Conservation (phyloP, 768 basidiomycete species). For the Tulasnella sp. region DNA sequence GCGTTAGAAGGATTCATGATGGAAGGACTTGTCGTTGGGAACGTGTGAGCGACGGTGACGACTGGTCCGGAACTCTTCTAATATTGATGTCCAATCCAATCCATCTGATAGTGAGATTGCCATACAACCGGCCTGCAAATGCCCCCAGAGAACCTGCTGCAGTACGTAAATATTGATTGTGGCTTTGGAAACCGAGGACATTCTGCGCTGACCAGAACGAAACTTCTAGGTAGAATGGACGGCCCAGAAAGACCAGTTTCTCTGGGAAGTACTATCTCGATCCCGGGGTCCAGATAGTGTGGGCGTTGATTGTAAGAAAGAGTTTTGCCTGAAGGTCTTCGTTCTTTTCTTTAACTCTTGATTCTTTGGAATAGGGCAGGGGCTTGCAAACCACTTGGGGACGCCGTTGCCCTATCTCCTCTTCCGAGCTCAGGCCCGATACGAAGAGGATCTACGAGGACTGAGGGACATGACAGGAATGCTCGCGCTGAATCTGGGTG, state of each 20-base stretch:
- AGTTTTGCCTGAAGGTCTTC: neutral
- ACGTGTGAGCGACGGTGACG: no score
- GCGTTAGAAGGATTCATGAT: no score
- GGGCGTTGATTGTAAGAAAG: conserved; percentile 63
- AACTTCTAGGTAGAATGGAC: conserved; percentile 73
- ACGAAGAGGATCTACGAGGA: conserved; percentile 70
- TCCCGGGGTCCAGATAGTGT: conserved; percentile 61
- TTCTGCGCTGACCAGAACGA: no score
- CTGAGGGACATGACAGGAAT: neutral
- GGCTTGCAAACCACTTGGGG: conserved; percentile 62
- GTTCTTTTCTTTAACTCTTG: neutral
- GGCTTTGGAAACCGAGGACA: no score
- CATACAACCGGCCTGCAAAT: conserved; percentile 44
- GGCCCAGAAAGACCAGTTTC: conserved; percentile 65
- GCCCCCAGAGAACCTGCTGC: conserved; percentile 47
- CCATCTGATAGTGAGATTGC: conserved; percentile 69
- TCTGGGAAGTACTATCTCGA: conserved; percentile 80
- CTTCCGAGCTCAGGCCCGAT: conserved; percentile 71
- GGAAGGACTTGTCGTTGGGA: no score
- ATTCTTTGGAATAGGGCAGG: conserved; percentile 50
- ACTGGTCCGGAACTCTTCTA: neutral
- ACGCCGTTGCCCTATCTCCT: conserved; percentile 78
- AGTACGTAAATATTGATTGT: conserved; percentile 4
- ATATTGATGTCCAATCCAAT: conserved; percentile 27
- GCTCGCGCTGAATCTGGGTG: conserved; percentile 1